phyloP scores from a whole-genome alignment of 2,329 filamentous ascomycete genomes.

The Fusarium nisikadoi region DNA sequence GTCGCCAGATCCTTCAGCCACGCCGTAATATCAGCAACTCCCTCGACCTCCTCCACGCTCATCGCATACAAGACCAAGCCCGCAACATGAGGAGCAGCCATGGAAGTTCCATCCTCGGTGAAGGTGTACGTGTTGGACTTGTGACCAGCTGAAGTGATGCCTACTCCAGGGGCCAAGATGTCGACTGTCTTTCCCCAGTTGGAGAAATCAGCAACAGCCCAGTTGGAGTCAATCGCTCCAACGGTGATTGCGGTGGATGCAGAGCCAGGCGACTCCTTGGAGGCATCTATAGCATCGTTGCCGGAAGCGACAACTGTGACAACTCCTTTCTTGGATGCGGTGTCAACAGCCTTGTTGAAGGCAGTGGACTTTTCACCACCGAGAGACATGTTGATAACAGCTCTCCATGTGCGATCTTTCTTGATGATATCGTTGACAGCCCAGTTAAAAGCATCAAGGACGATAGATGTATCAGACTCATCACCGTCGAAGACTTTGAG shows the following conservation, averaged over 20 bases:
- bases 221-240: conserved; percentile 46
- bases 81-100: conserved; percentile 64
- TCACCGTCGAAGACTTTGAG: conserved; percentile 54
- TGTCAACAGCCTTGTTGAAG: conserved; percentile 33
- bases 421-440: conserved; percentile 49
- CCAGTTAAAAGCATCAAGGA: conserved; percentile 51
- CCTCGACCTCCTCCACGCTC: conserved; percentile 5
- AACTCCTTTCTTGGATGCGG: conserved; percentile 37
- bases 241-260: conserved; percentile 43
- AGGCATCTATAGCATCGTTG: conserved; percentile 32
- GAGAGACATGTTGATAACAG: conserved; percentile 60
- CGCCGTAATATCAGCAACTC: not conserved
- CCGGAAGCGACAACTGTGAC: conserved; percentile 54
- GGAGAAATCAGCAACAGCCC: conserved; percentile 52
- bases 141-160: conserved; percentile 51
- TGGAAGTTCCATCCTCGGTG: conserved; percentile 59
- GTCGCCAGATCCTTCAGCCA: conserved; percentile 9
- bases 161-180: conserved; percentile 57
- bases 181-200: conserved; percentile 59
- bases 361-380: conserved; percentile 27
- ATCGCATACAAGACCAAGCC: conserved; percentile 59
- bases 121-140: conserved; percentile 48
- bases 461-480: conserved; percentile 30
- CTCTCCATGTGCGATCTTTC: conserved; percentile 41
- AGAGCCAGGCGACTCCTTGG: conserved; percentile 36